These are phyloP conservation scores for Hemisphaericaspora xylofermentans DNA, from an alignment of 1,139 yeast species.

Conservation along the genomic window DNA sequence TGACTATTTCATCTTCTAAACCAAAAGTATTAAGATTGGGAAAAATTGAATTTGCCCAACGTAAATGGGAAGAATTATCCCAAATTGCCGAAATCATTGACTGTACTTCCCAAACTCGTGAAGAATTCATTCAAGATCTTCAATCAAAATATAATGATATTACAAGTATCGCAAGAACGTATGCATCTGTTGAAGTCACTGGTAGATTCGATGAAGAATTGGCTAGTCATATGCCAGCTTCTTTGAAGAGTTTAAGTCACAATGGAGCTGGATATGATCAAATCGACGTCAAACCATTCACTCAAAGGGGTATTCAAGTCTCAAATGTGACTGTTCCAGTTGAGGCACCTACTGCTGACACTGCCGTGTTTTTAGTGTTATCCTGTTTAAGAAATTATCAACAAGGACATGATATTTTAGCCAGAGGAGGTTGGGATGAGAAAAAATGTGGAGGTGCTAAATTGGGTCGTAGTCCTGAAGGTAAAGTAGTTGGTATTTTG, in stretches of 20 bases:
- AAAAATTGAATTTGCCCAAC: constrained; percentile 48
- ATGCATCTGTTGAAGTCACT: constrained; percentile 46
- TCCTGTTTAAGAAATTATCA: constrained; percentile 70
- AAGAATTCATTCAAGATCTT: constrained; percentile 52
- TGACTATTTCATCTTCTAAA: constrained; percentile 21
- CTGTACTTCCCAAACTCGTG: constrained; percentile 44
- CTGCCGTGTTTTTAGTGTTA: constrained; percentile 64
- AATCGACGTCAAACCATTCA: constrained; percentile 56
- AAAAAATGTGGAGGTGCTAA: constrained; percentile 26
- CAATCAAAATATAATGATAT: constrained; percentile 48
- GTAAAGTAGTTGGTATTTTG: constrained; percentile 61
- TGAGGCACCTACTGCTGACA: constrained; percentile 80
- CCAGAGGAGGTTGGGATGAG: constrained; percentile 60
- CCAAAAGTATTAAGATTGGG: constrained; percentile 65
- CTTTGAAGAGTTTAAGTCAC: constrained; percentile 68
- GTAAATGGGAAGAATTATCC: constrained; percentile 54
- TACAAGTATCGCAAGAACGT: constrained; percentile 53
- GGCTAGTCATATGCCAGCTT: constrained; percentile 54
- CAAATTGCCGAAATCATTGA: constrained; percentile 51
- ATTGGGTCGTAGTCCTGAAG: constrained; percentile 52
- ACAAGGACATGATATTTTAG: constrained; percentile 41
- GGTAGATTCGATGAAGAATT: constrained; percentile 81
- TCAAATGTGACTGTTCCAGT: constrained; percentile 74
- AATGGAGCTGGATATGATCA: constrained; percentile 96
- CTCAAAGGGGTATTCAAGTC: constrained; percentile 55